A percentile compares a stretch with the other conserved stretches of the same genome.
Conservation (phyloP, 495 filamentous ascomycete species). For the Penicillium alfredii region DNA sequence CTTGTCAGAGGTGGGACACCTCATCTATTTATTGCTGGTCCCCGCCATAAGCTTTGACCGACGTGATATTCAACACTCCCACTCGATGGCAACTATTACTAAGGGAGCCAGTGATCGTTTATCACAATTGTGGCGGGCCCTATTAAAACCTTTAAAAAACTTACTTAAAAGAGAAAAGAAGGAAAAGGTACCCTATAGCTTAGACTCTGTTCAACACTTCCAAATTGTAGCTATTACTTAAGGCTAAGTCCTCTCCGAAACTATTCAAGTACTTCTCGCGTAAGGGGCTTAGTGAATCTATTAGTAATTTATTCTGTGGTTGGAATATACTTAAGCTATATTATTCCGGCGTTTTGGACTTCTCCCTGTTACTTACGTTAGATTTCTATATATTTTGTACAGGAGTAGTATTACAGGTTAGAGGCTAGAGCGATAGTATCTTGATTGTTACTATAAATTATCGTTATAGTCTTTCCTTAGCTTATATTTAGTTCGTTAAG, state of each 20-base stretch:
- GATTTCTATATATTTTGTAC: conserved; percentile 29
- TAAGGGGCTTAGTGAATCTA: conserved; percentile 23
- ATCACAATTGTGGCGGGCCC: conserved; percentile 2
- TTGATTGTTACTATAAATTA: too few species aligned
- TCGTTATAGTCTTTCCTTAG: too few species aligned
- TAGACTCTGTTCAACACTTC: not conserved
- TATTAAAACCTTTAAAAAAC: conserved; percentile 8
- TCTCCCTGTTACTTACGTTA: conserved; percentile 25
- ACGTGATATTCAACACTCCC: conserved; percentile 5
- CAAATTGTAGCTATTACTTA: conserved; percentile 2
- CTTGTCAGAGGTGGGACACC: too few species aligned
- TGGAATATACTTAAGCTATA: conserved; percentile 20
- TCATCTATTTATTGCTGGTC: too few species aligned
- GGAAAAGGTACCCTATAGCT: not conserved
- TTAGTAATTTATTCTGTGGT: conserved; percentile 20
- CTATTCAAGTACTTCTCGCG: conserved; percentile 18
- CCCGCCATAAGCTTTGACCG: not conserved
- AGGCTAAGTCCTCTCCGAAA: conserved; percentile 19
- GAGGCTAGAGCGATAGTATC: too few species aligned
- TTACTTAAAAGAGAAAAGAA: not conserved
- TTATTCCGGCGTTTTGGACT: conserved; percentile 9
- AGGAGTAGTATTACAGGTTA: conserved; percentile 26
- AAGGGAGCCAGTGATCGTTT: conserved; percentile 1
- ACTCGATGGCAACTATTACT: conserved; percentile 6
- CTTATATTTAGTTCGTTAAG: too few species aligned